Evolutionary conservation across 805 yeast genomes (phyloP), one percentile per base, ranked within the genome.

Genomic region (Grigorovia humatica): DNA sequence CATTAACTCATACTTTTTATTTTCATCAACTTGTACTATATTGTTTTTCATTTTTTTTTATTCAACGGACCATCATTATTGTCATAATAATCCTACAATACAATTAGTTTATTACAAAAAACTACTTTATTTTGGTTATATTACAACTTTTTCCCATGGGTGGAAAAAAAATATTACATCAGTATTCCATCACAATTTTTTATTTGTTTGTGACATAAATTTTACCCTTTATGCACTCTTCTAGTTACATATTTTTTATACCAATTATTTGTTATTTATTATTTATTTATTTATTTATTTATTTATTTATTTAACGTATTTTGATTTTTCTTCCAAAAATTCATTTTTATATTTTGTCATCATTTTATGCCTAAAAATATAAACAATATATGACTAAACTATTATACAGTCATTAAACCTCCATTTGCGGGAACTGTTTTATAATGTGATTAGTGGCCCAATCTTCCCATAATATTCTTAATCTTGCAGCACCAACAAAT

Each of bases 391-490:
- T n/a, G n/a, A n/a, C n/a, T n/a, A 12, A 27, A 27, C 23, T 15
- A 32, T 46, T 35, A 30, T 50, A 70, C 44, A 62, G 13, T 38
- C n/a, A 15, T 15, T 38, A 13, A 15, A 2, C 60, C 41, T 58
- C 66, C 71, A 69, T 66, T 40, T 63, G 66, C 8, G 67, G 70
- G 52, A 70, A 70, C 13, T 63, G 45, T 45, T 75, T 72, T 12
- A 85, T 62, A 17, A 53, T 65, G 0, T 84, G 81, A 0, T 68
- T 68, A 1, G 63, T 60, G 12, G 62, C 55, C 85, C 91, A 88
- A 48, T 87, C 96, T 60, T 91, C 96, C 3, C 90, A 90, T 30
- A 88, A 66, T 6, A 91, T 75, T 49, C 79, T 68, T 51, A 93
- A 68, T 54, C 96, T 77, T 5, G 87, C 85, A 13, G 95, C 91